A percentile compares a stretch with the other conserved stretches of the same genome.
Evolutionary conservation across 2,329 filamentous ascomycete species (phyloP).

Genomic region (Pseudogymnoascus sp.): DNA sequence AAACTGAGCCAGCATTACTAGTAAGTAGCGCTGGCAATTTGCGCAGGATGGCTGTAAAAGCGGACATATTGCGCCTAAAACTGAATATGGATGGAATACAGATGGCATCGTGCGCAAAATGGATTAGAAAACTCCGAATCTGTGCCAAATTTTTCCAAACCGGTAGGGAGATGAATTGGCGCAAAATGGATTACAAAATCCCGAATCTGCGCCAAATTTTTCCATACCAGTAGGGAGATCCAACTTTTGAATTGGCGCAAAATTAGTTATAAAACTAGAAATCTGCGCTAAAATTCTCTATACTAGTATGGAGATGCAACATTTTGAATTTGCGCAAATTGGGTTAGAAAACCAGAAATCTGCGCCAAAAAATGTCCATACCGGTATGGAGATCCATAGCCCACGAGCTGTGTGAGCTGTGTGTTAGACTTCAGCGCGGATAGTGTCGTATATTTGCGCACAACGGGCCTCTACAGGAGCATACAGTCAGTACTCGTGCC

Average conservation of each 20-base stretch:
- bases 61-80: too few species aligned
- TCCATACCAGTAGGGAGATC: background rate
- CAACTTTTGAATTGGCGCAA: background rate
- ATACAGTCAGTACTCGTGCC: too few species aligned
- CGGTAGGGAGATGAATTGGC: background rate
- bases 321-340: background rate
- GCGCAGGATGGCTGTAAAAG: background rate
- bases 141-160: background rate
- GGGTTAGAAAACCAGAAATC: background rate
- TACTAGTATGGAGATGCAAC: background rate
- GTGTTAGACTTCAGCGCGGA: too few species aligned
- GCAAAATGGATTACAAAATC: background rate
- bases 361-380: background rate
- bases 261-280: background rate
- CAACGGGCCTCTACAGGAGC: too few species aligned
- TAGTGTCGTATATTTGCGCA: too few species aligned
- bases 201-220: background rate
- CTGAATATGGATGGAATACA: too few species aligned
- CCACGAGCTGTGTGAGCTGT: too few species aligned
- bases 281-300: background rate
- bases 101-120: background rate
- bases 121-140: background rate
- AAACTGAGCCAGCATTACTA: background rate
- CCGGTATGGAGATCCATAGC: background rate
- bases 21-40: background rate